A percentile compares a stretch with the other conserved stretches of the same genome.
These are phyloP conservation scores for Penicillium italicum DNA, from an alignment of 2,329 filamentous ascomycete genomes.

Conservation along the genomic window DNA sequence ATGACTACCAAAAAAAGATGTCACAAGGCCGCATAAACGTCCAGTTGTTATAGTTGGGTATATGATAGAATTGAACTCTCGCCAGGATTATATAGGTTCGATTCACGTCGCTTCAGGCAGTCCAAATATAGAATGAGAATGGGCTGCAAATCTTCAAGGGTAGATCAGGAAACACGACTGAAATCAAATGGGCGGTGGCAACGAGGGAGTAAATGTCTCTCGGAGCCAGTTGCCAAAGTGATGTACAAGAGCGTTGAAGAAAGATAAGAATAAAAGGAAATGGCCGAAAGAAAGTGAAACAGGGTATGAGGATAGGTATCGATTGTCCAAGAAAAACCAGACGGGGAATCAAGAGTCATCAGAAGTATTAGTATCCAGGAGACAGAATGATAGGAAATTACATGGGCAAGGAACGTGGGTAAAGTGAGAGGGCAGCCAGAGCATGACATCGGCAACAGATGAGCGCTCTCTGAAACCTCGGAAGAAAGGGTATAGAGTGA, in stretches of 20 bases:
- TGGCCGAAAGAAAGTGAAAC: conserved; percentile 3
- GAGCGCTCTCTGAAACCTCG: background rate
- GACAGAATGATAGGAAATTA: background rate
- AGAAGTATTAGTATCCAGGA: background rate
- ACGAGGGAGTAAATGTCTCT: background rate
- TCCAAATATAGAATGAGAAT: background rate
- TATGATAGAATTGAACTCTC: background rate
- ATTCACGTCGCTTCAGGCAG: background rate
- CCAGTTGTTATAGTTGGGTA: background rate
- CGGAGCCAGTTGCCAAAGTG: background rate
- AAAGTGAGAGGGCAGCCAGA: background rate
- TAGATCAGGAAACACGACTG: background rate
- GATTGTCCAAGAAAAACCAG: background rate
- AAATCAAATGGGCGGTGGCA: background rate
- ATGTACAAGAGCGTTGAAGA: conserved; percentile 4
- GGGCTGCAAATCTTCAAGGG: background rate
- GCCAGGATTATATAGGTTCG: background rate
- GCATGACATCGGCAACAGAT: background rate
- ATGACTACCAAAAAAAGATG: background rate
- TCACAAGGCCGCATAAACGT: background rate
- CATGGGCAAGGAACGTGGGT: background rate
- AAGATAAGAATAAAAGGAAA: background rate
- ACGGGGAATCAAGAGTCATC: conserved; percentile 4
- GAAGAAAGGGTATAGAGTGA: conserved; percentile 16
- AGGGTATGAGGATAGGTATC: conserved; percentile 6